Conservation (phyloP, 179 eudicot genomes). For the Beta macrorhiza region DNA sequence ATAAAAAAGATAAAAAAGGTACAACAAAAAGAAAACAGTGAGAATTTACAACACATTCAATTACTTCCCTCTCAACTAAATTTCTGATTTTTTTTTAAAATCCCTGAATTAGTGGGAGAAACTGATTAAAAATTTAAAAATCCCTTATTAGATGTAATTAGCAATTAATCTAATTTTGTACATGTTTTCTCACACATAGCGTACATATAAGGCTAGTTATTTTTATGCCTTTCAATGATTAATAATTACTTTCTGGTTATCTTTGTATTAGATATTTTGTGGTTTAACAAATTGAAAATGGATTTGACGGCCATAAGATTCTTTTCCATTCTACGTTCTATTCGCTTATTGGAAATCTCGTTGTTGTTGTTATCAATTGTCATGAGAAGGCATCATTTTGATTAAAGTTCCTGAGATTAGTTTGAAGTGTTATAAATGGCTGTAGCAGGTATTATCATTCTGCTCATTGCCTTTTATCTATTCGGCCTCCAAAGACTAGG, state of each 20-base stretch:
- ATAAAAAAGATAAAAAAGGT: no score
- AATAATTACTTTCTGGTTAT: neutral
- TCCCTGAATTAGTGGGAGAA: no score
- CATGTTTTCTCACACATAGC: no score
- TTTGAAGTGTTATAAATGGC: neutral
- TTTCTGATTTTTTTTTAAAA: no score
- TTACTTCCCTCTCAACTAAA: no score
- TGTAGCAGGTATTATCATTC: neutral
- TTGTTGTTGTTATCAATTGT: neutral
- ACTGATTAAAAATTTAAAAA: no score
- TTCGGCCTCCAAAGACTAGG: neutral
- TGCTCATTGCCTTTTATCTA: neutral
- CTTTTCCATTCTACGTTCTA: neutral
- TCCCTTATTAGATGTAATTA: no score
- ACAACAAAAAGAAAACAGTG: no score
- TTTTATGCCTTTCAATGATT: constrained; percentile 2
- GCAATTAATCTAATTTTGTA: no score
- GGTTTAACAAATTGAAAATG: neutral
- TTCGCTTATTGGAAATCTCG: neutral
- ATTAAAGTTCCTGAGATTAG: neutral
- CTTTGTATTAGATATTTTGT: neutral
- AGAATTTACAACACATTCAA: no score
- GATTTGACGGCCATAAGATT: neutral
- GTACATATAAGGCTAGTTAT: neutral
- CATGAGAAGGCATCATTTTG: neutral